Evolutionary conservation across 768 basidiomycete genomes (phyloP).

Genomic region (Floccularia luteovirens): DNA sequence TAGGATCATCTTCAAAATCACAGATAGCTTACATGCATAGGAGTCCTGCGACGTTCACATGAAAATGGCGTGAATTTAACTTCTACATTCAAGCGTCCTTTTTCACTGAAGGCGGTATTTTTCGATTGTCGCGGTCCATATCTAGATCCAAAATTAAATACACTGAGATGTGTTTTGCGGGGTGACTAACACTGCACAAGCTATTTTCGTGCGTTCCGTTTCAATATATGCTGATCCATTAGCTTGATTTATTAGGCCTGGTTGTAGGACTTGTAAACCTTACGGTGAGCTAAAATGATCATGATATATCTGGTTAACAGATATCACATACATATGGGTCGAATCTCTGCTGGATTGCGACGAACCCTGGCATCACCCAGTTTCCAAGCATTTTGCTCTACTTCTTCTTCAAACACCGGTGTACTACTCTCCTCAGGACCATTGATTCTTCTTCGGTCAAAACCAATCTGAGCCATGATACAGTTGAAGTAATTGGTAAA

Average conservation of each 20-base stretch:
- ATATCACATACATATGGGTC: constrained; percentile 71
- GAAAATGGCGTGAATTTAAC: constrained; percentile 97
- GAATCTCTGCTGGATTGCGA: constrained; percentile 55
- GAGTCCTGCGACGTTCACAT: constrained; percentile 66
- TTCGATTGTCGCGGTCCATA: constrained; percentile 86
- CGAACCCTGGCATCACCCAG: constrained; percentile 34
- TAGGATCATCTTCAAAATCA: constrained; percentile 7
- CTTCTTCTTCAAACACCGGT: constrained; percentile 47
- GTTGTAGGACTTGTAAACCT: constrained; percentile 63
- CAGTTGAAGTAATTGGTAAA: too few species aligned
- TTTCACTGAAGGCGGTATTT: constrained; percentile 75
- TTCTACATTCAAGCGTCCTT: constrained; percentile 86
- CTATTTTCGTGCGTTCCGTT: constrained; percentile 85
- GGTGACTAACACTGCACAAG: constrained; percentile 85
- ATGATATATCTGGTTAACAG: not conserved
- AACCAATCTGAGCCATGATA: constrained; percentile 48
- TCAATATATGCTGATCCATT: constrained; percentile 98
- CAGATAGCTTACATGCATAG: constrained; percentile 63
- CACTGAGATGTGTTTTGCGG: constrained; percentile 2
- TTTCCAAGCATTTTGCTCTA: constrained; percentile 19
- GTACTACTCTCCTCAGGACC: constrained; percentile 81
- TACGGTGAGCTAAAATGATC: constrained; percentile 1
- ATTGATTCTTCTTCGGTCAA: constrained; percentile 85
- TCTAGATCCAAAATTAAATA: constrained; percentile 24
- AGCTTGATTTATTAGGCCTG: constrained; percentile 87